Percentiles rank a stretch among this genome's conserved stretches.
These are phyloP conservation scores for Penicillium sp. DNA, from an alignment of 2,329 filamentous ascomycete genomes.

Conservation along the genomic window DNA sequence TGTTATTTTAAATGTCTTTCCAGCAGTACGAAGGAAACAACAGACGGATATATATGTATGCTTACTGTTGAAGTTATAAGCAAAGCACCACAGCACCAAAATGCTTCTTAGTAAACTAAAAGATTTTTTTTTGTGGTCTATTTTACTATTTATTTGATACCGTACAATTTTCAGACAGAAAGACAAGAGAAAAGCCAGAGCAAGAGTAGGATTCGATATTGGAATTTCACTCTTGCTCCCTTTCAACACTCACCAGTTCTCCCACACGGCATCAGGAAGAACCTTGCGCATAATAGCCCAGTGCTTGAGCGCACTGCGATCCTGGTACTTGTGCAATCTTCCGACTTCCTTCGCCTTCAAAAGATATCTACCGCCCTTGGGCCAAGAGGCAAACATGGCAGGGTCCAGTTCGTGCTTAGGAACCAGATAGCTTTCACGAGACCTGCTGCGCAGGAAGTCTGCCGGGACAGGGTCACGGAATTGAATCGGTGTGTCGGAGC, in stretches of 20 bases:
- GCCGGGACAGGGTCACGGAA: constrained; percentile 66
- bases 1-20: neutral
- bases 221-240: neutral
- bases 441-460: constrained; percentile 72
- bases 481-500: constrained; percentile 47
- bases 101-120: neutral
- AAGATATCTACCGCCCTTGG: constrained; percentile 46
- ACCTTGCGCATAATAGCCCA: constrained; percentile 91
- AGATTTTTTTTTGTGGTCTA: neutral
- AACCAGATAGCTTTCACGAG: constrained; percentile 67
- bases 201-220: neutral
- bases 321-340: constrained; percentile 69
- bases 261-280: constrained; percentile 76
- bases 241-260: constrained; percentile 66
- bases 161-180: neutral
- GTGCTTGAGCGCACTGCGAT: constrained; percentile 75
- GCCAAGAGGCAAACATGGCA: constrained; percentile 35
- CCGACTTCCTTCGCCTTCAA: constrained; percentile 57
- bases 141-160: neutral
- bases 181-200: neutral
- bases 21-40: neutral
- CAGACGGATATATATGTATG: neutral
- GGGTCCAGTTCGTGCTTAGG: constrained; percentile 69
- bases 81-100: neutral
- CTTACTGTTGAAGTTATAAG: neutral